Evolutionary conservation across 1,284 basidiomycete genomes (phyloP), one percentile per base, ranked within the genome.

Genomic region (Gastroboletus turbinatus): DNA sequence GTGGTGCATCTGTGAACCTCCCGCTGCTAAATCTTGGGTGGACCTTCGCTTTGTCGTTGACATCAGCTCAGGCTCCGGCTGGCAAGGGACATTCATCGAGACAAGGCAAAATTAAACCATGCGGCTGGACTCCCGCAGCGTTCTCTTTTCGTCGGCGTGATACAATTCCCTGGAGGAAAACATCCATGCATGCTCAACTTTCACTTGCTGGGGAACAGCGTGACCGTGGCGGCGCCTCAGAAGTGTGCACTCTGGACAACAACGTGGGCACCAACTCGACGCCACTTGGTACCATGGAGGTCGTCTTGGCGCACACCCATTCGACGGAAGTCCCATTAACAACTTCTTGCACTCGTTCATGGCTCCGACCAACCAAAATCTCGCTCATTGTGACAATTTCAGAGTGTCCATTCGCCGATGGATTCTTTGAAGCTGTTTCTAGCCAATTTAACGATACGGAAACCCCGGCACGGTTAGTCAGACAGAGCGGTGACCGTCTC

Each of bases 41-140:
- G 64, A 49, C 55, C 13, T 69, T 65, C 39, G 1, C 48, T n/a
- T 39, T 65, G 23, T 58, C 50, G 16, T 38, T 67, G 53, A 43
- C 46, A n/a, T 45, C 29, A 29, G 9, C 9, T 29, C 27, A 10
- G 27, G 27, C 46, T 32, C 30, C 30, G 14, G 30, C 2, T 30
- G 1, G 29, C 29, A 4, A 13, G 10, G 11, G 1, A 30, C 1
- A 30, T 30, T 3, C 10, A 30, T 8, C 4, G 9, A 27, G 5
- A n/a, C 3, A n/a, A 23, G 4, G 4, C 6, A 19, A 14, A 30
- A 5, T 8, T 1, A 8, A 1, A 27, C 5, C 23, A 27, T 42
- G 7, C 39, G 3, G 33, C 1, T 67, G 66, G 63, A 38, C 8
- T 5, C 53, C 55, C 2, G 1, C 17, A 21, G 11, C 29, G 7